A percentile compares a stretch with the other conserved stretches of the same genome.
phyloP scores from a whole-genome alignment of 768 basidiomycete genomes.

The Stropharia rugosoannulata region DNA sequence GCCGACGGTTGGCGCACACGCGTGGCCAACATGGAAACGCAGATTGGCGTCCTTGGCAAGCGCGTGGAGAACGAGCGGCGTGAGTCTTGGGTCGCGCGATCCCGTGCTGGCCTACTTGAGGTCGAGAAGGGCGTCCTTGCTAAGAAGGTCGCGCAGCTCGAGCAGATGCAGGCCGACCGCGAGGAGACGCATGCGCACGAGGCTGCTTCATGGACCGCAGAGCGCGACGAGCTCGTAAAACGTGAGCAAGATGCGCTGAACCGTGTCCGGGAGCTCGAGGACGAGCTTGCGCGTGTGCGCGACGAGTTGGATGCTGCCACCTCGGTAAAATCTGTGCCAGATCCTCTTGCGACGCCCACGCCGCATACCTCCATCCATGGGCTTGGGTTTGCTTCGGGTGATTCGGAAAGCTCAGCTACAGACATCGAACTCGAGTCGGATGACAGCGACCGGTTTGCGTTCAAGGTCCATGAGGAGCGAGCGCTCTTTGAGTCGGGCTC shows the following conservation, averaged over 20 bases:
- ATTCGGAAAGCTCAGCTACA: conserved; percentile 63
- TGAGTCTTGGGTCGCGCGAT: conserved; percentile 84
- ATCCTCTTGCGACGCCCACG: conserved; percentile 46
- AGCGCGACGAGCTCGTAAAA: neutral
- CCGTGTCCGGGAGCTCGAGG: conserved; percentile 34
- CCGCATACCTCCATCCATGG: conserved; percentile 40
- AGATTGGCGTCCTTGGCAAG: conserved; percentile 59
- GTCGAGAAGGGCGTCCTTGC: conserved; percentile 62
- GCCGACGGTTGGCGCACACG: conserved; percentile 84
- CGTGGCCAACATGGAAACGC: conserved; percentile 75
- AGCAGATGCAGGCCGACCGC: conserved; percentile 26
- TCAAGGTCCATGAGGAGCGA: conserved; percentile 46
- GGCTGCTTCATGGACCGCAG: conserved; percentile 6
- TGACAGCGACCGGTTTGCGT: conserved; percentile 42
- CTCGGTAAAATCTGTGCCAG: conserved; percentile 4
- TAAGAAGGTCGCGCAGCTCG: conserved; percentile 42
- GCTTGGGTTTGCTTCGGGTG: conserved; percentile 57
- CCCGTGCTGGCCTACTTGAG: conserved; percentile 63
- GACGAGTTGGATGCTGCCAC: conserved; percentile 25
- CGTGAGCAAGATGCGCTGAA: conserved; percentile 9
- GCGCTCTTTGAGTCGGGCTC: conserved; percentile 57
- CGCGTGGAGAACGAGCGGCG: conserved; percentile 76
- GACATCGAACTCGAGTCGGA: conserved; percentile 64
- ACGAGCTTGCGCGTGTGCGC: conserved; percentile 38
- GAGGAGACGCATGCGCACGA: conserved; percentile 26